These are phyloP conservation scores for Saccharomyces hybrid DNA, from an alignment of 1,139 yeast species.

Conservation along the genomic window DNA sequence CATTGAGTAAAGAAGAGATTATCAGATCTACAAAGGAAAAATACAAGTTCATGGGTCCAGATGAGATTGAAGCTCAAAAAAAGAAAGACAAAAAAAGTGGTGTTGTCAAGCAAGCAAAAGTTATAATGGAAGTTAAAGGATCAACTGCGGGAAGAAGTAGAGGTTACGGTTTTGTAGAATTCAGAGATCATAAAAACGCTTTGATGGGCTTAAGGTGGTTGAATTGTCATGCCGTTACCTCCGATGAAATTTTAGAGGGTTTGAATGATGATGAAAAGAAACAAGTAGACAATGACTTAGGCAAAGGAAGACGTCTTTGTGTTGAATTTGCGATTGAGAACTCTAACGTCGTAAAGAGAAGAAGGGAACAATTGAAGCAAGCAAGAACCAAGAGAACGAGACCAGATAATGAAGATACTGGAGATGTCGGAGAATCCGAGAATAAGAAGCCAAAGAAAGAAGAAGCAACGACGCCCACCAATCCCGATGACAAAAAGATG, in stretches of 20 bases:
- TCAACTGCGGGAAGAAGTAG: constrained; percentile 83
- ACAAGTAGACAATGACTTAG: constrained; percentile 44
- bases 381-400: constrained; percentile 38
- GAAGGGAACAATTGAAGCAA: constrained; percentile 59
- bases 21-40: constrained; percentile 68
- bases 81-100: constrained; percentile 75
- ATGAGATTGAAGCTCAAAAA: constrained; percentile 37
- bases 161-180: constrained; percentile 95
- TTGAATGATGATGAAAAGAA: constrained; percentile 62
- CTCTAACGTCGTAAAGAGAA: constrained; percentile 85
- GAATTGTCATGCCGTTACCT: constrained; percentile 81
- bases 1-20: constrained; percentile 83
- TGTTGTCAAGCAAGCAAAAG: constrained; percentile 88
- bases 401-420: constrained; percentile 29
- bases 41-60: constrained; percentile 41
- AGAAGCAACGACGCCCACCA: constrained; percentile 30
- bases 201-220: constrained; percentile 96
- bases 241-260: constrained; percentile 65
- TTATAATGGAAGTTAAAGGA: constrained; percentile 85
- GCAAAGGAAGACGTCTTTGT: constrained; percentile 65
- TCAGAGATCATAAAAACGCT: constrained; percentile 86
- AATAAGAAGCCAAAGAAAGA: constrained; percentile 14
- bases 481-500: constrained; percentile 24
- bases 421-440: constrained; percentile 7
- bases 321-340: constrained; percentile 96